A percentile compares a stretch with the other conserved stretches of the same genome.
Conservation (phyloP, 169 alveolate genomes). For the Perkinsus olseni region DNA sequence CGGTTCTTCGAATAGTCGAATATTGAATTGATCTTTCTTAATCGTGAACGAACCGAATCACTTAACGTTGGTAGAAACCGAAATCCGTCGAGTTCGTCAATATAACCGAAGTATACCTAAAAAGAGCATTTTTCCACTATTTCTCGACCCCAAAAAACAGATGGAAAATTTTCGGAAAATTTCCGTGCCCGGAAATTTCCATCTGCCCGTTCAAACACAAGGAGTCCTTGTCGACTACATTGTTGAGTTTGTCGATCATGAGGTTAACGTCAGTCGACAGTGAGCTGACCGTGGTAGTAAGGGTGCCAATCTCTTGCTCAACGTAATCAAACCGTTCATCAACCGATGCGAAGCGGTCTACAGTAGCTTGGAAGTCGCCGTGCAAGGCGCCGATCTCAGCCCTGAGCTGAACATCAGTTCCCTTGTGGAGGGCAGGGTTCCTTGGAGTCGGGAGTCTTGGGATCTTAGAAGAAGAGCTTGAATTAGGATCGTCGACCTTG, state of each 20-base stretch:
- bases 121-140: too few species aligned
- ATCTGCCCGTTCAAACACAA: too few species aligned
- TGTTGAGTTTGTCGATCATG: neutral
- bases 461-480: neutral
- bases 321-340: neutral
- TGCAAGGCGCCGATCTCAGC: neutral
- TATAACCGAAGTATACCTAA: too few species aligned
- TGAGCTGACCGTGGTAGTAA: neutral
- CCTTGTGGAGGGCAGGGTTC: neutral
- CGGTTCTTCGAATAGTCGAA: too few species aligned
- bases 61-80: too few species aligned
- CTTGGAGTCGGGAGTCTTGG: neutral
- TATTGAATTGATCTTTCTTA: too few species aligned
- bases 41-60: too few species aligned
- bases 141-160: too few species aligned
- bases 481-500: neutral
- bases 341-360: neutral
- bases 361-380: neutral
- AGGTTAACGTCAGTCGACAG: neutral
- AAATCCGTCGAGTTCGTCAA: too few species aligned
- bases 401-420: neutral
- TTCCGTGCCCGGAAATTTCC: too few species aligned
- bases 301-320: neutral
- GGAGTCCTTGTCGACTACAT: neutral
- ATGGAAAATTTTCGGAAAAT: too few species aligned